phyloP scores from a whole-genome alignment of 768 basidiomycete genomes.

The Nevesoporus exiguus region DNA sequence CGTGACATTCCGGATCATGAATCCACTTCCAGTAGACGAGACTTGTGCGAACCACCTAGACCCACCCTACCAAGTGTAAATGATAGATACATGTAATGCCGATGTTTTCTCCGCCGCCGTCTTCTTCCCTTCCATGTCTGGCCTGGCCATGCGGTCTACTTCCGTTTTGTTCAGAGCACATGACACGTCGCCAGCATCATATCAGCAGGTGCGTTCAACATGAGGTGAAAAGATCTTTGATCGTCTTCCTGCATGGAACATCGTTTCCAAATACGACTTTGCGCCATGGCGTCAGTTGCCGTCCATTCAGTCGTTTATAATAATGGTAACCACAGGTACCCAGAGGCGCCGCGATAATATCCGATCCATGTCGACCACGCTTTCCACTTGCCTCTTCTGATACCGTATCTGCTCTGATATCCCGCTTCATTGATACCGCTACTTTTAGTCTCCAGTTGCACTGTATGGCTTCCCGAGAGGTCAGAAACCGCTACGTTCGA shows the following conservation, averaged over 20 bases:
- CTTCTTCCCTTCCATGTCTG: constrained; percentile 25
- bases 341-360: constrained; percentile 28
- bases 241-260: constrained; percentile 20
- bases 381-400: constrained; percentile 20
- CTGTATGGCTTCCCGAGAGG: constrained; percentile 14
- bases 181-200: constrained; percentile 26
- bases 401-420: constrained; percentile 8
- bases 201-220: constrained; percentile 32
- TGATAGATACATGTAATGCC: constrained; percentile 12
- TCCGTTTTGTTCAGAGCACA: constrained; percentile 26
- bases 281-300: constrained; percentile 23
- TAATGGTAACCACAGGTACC: constrained; percentile 26
- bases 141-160: constrained; percentile 22
- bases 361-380: constrained; percentile 28
- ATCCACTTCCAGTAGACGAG: constrained; percentile 3
- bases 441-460: constrained; percentile 16
- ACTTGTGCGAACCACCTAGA: constrained; percentile 8
- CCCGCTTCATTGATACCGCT: constrained; percentile 24
- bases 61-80: constrained; percentile 5
- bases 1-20: constrained; percentile 32
- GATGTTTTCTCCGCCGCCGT: constrained; percentile 17
- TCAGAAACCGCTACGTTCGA: constrained; percentile 9
- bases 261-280: constrained; percentile 23
- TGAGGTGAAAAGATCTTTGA: constrained; percentile 32
- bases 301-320: constrained; percentile 29